These are phyloP conservation scores for Saturnispora galanensis DNA, from an alignment of 805 yeast species.

Conservation along the genomic window DNA sequence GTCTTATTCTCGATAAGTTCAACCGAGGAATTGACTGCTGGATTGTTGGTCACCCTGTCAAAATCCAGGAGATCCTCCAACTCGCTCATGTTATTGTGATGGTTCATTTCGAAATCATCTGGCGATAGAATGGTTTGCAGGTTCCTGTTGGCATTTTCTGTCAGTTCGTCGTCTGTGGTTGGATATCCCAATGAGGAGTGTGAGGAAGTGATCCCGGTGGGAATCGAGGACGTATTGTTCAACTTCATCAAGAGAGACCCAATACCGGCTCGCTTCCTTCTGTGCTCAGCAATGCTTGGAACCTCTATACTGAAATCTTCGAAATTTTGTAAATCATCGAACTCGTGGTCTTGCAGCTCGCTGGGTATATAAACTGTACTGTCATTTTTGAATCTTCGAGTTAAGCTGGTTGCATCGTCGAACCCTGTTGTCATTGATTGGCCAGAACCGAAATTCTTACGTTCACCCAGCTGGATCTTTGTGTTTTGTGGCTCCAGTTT, in stretches of 20 bases:
- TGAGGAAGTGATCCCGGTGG: not conserved
- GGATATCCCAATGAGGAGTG: constrained; percentile 2
- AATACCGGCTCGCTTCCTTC: constrained; percentile 75
- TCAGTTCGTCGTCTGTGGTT: constrained; percentile 4
- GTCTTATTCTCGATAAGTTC: constrained; percentile 2
- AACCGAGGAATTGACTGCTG: not conserved
- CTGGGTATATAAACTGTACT: constrained; percentile 5
- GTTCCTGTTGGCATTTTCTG: constrained; percentile 2
- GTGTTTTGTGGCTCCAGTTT: constrained; percentile 2
- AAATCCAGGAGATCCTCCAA: constrained; percentile 1
- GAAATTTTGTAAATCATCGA: constrained; percentile 18
- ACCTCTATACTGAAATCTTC: constrained; percentile 32
- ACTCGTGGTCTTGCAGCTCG: constrained; percentile 11
- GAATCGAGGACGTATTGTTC: constrained; percentile 35
- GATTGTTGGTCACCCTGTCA: constrained; percentile 1
- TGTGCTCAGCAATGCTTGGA: constrained; percentile 35
- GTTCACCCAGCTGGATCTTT: constrained; percentile 1
- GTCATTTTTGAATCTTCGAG: not conserved
- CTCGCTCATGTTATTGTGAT: not conserved
- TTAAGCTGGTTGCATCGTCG: not conserved
- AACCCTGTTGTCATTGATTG: not conserved
- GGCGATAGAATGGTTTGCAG: constrained; percentile 1
- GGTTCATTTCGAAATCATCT: constrained; percentile 1
- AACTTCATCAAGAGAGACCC: constrained; percentile 66
- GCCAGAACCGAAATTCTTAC: not conserved